Percentiles rank a stretch among this genome's conserved stretches.
Conservation (phyloP, 768 basidiomycete genomes). For the Mycena vitilis region DNA sequence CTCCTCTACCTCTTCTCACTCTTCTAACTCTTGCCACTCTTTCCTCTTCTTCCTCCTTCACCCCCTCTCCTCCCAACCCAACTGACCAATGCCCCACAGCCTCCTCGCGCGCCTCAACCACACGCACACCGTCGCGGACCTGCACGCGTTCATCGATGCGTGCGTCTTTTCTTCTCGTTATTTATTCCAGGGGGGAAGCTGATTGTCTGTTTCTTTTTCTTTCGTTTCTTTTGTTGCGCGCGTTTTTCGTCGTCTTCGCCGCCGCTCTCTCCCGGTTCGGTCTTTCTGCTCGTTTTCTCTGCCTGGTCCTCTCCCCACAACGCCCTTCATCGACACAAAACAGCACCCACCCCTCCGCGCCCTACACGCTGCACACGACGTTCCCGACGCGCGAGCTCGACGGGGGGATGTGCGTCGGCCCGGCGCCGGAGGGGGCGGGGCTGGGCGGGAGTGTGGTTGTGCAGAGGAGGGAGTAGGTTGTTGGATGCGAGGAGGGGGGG, state of each 20-base stretch:
- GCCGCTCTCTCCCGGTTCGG: no score
- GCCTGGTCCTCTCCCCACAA: no score
- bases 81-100: conserved; percentile 42
- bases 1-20: background rate
- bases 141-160: conserved; percentile 29
- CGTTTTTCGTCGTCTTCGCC: no score
- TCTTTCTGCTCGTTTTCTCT: no score
- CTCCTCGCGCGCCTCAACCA: conserved; percentile 76
- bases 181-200: background rate
- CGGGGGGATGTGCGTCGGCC: conserved; percentile 45
- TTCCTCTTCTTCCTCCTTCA: no score
- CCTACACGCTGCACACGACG: conserved; percentile 87
- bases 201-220: background rate
- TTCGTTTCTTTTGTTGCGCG: background rate
- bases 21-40: background rate
- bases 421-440: conserved; percentile 7
- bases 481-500: no score
- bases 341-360: conserved; percentile 75
- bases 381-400: conserved; percentile 86
- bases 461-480: conserved; percentile 12
- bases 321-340: no score
- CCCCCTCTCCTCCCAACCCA: background rate
- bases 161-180: conserved; percentile 10
- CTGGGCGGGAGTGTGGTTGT: conserved; percentile 27
- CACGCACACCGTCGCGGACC: conserved; percentile 68